phyloP scores from a whole-genome alignment of 306 rosid genomes.

The Quillaja saponaria region DNA sequence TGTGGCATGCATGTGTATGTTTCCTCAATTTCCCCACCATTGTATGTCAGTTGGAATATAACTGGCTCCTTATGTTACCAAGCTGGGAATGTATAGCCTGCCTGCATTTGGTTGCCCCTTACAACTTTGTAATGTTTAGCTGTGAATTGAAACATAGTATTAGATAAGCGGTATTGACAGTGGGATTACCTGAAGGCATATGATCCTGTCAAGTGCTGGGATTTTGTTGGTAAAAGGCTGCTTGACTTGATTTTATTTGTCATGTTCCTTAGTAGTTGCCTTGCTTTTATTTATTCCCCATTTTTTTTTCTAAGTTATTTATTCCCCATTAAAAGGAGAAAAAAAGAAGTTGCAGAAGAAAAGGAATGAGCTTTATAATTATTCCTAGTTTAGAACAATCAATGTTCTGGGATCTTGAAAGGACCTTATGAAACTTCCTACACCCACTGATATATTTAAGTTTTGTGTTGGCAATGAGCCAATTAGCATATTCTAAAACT shows the following conservation, averaged over 20 bases:
- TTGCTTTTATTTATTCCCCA: too few relatives aligned
- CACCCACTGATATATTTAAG: conserved; percentile 3
- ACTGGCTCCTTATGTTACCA: too few relatives aligned
- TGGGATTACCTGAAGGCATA: conserved; percentile 21
- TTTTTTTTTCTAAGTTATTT: too few relatives aligned
- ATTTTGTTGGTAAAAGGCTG: background rate
- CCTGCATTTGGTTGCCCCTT: conserved; percentile 7
- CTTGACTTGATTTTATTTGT: background rate
- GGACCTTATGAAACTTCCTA: conserved; percentile 20
- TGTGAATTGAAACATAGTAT: background rate
- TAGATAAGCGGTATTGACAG: background rate
- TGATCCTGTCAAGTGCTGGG: conserved; percentile 2
- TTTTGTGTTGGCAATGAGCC: conserved; percentile 25
- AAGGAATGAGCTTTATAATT: background rate
- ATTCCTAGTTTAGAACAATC: conserved; percentile 8
- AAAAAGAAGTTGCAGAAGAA: too few relatives aligned
- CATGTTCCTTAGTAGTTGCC: background rate
- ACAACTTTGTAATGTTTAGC: conserved; percentile 15
- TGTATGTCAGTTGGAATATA: too few relatives aligned
- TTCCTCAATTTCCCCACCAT: too few relatives aligned
- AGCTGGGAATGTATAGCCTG: too few relatives aligned
- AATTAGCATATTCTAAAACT: conserved; percentile 19
- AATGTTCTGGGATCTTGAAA: conserved; percentile 7
- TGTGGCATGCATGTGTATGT: too few relatives aligned
- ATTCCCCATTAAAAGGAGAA: background rate